Evolutionary conservation across 768 basidiomycete genomes (phyloP).

Genomic region (Auriscalpium orientale): DNA sequence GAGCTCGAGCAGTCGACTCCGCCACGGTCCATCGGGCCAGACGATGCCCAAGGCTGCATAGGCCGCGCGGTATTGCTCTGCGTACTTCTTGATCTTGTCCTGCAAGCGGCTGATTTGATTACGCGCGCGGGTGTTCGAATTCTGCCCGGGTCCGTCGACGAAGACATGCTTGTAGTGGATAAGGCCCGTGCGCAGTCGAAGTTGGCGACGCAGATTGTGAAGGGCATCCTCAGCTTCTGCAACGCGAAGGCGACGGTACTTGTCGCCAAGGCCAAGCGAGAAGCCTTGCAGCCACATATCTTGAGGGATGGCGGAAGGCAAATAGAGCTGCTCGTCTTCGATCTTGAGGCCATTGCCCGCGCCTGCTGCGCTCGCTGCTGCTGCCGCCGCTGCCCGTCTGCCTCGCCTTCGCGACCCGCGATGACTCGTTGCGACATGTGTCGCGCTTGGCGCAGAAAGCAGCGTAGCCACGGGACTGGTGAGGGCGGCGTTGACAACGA

Average conservation of each 20-base stretch:
- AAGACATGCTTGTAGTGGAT: neutral
- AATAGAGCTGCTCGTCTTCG: neutral
- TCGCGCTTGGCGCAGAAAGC: too few relatives aligned
- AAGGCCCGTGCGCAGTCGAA: neutral
- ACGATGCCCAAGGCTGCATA: neutral
- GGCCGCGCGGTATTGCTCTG: neutral
- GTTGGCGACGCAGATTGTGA: neutral
- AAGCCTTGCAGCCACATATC: neutral
- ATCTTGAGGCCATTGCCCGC: too few relatives aligned
- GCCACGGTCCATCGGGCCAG: neutral
- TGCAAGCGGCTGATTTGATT: neutral
- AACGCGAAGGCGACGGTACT: neutral
- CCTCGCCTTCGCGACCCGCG: too few relatives aligned
- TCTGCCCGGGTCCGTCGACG: neutral
- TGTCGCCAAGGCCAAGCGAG: neutral
- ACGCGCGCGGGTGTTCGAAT: neutral
- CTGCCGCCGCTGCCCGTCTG: too few relatives aligned
- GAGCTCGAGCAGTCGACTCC: neutral
- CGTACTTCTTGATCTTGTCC: neutral
- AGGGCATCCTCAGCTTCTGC: neutral
- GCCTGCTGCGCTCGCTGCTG: too few relatives aligned
- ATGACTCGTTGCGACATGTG: too few relatives aligned
- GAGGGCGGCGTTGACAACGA: too few relatives aligned
- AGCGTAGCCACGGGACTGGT: too few relatives aligned
- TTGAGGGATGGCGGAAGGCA: neutral